Evolutionary conservation across 2,329 filamentous ascomycete species (phyloP).

Genomic region (Catunica adiposa): DNA sequence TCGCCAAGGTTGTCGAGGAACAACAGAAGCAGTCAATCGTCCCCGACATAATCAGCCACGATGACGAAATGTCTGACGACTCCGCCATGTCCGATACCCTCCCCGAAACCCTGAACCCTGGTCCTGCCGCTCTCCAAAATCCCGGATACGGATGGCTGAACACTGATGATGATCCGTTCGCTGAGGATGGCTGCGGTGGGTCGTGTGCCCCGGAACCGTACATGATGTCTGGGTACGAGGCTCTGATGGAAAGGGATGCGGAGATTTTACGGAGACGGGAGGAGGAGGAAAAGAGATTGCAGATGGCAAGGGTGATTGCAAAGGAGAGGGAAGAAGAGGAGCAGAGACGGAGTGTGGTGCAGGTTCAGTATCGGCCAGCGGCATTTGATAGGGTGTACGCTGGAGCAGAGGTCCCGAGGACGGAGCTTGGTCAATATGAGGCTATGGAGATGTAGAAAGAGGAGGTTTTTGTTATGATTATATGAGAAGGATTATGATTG

Average conservation of each 20-base stretch:
- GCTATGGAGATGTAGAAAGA: slow-evolving; percentile 4
- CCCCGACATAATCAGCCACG: slow-evolving; percentile 4
- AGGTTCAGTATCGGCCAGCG: slow-evolving; percentile 14
- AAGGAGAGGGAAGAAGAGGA: slow-evolving; percentile 23
- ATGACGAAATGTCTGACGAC: slow-evolving; percentile 13
- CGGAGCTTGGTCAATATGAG: background rate
- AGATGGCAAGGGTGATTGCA: slow-evolving; percentile 16
- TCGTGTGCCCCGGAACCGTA: slow-evolving; percentile 54
- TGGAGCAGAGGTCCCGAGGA: background rate
- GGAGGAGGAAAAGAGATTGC: slow-evolving; percentile 4
- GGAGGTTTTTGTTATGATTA: background rate
- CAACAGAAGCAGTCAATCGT: slow-evolving; percentile 19
- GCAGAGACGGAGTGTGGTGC: slow-evolving; percentile 14
- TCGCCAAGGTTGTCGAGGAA: slow-evolving; percentile 30
- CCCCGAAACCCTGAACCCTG: background rate
- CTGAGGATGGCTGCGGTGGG: slow-evolving; percentile 22
- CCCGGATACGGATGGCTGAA: slow-evolving; percentile 6
- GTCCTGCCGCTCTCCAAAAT: background rate
- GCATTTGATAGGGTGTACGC: slow-evolving; percentile 13
- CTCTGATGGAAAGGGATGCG: slow-evolving; percentile 47
- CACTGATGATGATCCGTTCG: slow-evolving; percentile 8
- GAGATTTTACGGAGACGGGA: slow-evolving; percentile 21
- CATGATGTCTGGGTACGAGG: slow-evolving; percentile 67
- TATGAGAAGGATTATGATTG: no score
- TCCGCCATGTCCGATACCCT: background rate